Base-by-base conservation (phyloP, 805 yeast species). In the Yarrowia yakushimensis region DNA sequence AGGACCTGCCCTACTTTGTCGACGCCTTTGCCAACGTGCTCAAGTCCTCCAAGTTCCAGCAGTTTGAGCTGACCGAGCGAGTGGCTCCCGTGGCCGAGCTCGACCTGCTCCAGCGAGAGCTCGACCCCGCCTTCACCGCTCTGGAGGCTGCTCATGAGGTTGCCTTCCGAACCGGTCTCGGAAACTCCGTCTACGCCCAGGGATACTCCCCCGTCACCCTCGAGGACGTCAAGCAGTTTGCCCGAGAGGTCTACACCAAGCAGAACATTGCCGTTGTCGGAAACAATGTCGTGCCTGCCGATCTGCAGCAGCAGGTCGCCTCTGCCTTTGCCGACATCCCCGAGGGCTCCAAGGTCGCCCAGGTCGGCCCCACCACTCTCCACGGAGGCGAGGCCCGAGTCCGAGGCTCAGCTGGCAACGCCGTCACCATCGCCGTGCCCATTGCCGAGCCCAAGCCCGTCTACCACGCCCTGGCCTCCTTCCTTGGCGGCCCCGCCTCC, bases 1-100 rank as follows among this genome's bases (percentile, higher is more conserved):
- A 88, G 77, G 88, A 86, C 74, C 83, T 94, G 72, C 98, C 98
- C 65, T 94, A 85, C 82, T 94, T 84, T 76, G 96, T 93, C 66
- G 87, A 87, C 71, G 88, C 90, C 30, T 78, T 94, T 63, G 93
- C 89, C 71, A 86, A 86, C 70, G 88, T 87, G 63, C 72, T 73
- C 65, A 65, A 85, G 72, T 81, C 82, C 74, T 83, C 96, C 50
- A 76, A 85, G 37, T 92, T 81, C 84, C 87, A 87, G 77, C 85
- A 87, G 61, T 90, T 90, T 78, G 97, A 94, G 80, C 80, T 87
- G 65, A 76, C 77, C 62, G 99, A 94, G 82, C 79, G 84, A 67
- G 96, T 89, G 33, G 76, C 84, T 65, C 98, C 97, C 67, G 84
- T 84, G 62, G 91, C 92, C 63, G 74, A 78, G 67, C 80, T 82